Evolutionary conservation across 495 filamentous ascomycete genomes (phyloP).

Genomic region (Lasiosphaeria ovina): DNA sequence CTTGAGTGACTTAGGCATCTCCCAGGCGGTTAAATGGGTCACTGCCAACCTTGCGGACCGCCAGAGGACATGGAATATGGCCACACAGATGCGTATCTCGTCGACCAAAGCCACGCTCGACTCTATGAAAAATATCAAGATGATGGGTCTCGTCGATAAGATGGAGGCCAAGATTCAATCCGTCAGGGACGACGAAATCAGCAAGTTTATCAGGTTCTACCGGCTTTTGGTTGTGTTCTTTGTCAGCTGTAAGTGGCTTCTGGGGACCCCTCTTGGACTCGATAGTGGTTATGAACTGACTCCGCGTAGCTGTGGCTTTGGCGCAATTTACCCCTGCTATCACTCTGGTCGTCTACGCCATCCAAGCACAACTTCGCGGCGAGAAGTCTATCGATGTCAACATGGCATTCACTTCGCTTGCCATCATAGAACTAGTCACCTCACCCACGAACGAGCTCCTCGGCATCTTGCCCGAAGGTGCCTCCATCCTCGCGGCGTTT

Average conservation of each 20-base stretch:
- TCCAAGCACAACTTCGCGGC: slow-evolving; percentile 25
- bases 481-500: slow-evolving; percentile 4
- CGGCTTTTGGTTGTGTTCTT: slow-evolving; percentile 8
- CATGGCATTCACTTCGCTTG: slow-evolving; percentile 32
- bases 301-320: slow-evolving; percentile 3
- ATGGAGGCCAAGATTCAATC: slow-evolving; percentile 26
- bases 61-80: slow-evolving; percentile 47
- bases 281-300: no score
- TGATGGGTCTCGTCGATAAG: slow-evolving; percentile 52
- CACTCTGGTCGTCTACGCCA: slow-evolving; percentile 32
- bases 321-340: slow-evolving; percentile 34
- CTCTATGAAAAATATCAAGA: slow-evolving; percentile 60
- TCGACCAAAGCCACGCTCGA: slow-evolving; percentile 51
- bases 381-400: slow-evolving; percentile 10
- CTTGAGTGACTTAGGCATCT: not conserved
- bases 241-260: slow-evolving; percentile 9
- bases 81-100: slow-evolving; percentile 53
- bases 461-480: slow-evolving; percentile 18
- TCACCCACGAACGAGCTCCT: slow-evolving; percentile 31
- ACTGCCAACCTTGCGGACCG: slow-evolving; percentile 43
- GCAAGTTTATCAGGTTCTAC: slow-evolving; percentile 4
- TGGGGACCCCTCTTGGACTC: no score
- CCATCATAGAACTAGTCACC: slow-evolving; percentile 28
- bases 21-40: slow-evolving; percentile 39
- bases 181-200: slow-evolving; percentile 9